Evolutionary conservation across 2,329 filamentous ascomycete genomes (phyloP).

Genomic region (Fusarium metavorans): DNA sequence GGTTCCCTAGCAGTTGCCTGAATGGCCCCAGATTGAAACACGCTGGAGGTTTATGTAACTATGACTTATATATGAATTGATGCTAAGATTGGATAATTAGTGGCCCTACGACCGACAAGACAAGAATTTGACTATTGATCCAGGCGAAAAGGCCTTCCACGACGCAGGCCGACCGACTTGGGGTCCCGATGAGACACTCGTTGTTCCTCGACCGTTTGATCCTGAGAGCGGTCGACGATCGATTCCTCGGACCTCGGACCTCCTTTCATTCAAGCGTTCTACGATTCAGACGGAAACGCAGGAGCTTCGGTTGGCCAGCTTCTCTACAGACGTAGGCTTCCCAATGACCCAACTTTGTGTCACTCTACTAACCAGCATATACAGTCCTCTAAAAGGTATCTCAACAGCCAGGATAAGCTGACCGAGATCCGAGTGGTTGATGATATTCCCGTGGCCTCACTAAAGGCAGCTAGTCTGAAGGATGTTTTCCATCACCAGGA

Average conservation of each 20-base stretch:
- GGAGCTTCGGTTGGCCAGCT: constrained; percentile 74
- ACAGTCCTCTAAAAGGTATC: constrained; percentile 66
- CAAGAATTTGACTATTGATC: constrained; percentile 75
- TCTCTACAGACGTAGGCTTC: constrained; percentile 65
- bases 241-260: constrained; percentile 41
- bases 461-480: constrained; percentile 54
- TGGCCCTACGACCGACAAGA: constrained; percentile 87
- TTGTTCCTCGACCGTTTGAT: constrained; percentile 62
- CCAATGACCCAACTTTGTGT: too few relatives aligned
- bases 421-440: constrained; percentile 66
- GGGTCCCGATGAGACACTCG: constrained; percentile 78
- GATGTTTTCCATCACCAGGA: constrained; percentile 57
- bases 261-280: constrained; percentile 50
- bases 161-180: constrained; percentile 82
- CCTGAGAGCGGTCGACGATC: constrained; percentile 55
- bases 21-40: constrained; percentile 43
- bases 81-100: constrained; percentile 69
- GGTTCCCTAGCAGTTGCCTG: constrained; percentile 67
- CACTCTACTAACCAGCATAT: constrained; percentile 27
- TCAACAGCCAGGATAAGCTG: constrained; percentile 66
- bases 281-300: constrained; percentile 72
- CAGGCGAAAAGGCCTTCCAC: constrained; percentile 76
- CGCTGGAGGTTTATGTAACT: constrained; percentile 50
- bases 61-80: constrained; percentile 48
- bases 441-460: constrained; percentile 69